Conservation (phyloP, 352 stramenopile species). For the Phytopythium delawarense region DNA sequence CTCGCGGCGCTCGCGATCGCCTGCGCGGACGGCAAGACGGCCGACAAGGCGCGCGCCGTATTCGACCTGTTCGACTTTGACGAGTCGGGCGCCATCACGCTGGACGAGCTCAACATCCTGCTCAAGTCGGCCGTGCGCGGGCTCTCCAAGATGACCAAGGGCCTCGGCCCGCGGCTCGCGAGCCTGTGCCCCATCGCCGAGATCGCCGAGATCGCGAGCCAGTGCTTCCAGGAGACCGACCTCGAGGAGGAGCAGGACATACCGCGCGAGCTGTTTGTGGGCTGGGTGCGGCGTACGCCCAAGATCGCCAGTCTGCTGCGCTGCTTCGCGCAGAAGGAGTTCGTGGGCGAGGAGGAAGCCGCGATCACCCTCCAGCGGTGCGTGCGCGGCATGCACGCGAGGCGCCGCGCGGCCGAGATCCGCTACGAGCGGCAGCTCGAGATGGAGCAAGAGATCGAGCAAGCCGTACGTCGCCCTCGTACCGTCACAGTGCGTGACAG, state of each 20-base stretch:
- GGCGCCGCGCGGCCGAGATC: constrained; percentile 37
- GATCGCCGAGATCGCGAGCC: constrained; percentile 46
- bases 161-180: constrained; percentile 48
- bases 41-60: constrained; percentile 53
- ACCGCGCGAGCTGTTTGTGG: constrained; percentile 38
- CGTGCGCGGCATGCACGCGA: constrained; percentile 46
- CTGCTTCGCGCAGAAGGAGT: constrained; percentile 69
- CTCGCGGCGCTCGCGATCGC: constrained; percentile 55
- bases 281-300: constrained; percentile 63
- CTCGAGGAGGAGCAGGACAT: constrained; percentile 68
- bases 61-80: constrained; percentile 83
- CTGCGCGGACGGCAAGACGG: constrained; percentile 39
- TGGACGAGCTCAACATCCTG: constrained; percentile 71
- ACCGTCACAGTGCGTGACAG: not conserved
- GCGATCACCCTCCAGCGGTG: constrained; percentile 51
- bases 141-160: constrained; percentile 61
- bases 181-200: constrained; percentile 56
- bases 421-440: constrained; percentile 53
- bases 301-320: constrained; percentile 71
- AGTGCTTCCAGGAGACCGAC: constrained; percentile 64
- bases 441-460: constrained; percentile 45
- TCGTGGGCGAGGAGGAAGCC: constrained; percentile 49
- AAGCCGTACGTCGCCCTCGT: constrained; percentile 18
- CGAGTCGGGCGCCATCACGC: constrained; percentile 54
- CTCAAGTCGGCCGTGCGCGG: constrained; percentile 67